These are phyloP conservation scores for Lactarius evosmus DNA, from an alignment of 768 basidiomycete species.

Conservation along the genomic window DNA sequence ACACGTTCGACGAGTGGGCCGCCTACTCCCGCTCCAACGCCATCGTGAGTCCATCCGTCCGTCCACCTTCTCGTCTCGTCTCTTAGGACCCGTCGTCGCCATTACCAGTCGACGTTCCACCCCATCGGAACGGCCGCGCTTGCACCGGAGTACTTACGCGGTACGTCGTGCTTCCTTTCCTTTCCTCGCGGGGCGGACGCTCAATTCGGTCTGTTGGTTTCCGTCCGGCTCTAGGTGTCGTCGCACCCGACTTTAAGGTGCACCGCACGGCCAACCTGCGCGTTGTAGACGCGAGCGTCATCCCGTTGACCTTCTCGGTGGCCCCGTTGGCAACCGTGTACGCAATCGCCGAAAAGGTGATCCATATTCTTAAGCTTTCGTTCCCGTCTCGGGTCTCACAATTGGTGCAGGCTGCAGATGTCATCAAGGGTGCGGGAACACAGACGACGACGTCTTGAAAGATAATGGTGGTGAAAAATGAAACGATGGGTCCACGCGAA, in stretches of 20 bases:
- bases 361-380: not conserved
- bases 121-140: slow-evolving; percentile 40
- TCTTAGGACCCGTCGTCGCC: too few relatives aligned
- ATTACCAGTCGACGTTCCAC: slow-evolving; percentile 24
- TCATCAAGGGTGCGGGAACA: slow-evolving; percentile 13
- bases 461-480: too few relatives aligned
- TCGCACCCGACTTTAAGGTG: slow-evolving; percentile 42
- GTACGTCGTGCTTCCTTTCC: slow-evolving; percentile 27
- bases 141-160: slow-evolving; percentile 37
- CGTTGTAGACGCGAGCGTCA: slow-evolving; percentile 31
- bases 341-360: slow-evolving; percentile 26
- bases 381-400: not conserved
- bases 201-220: not conserved
- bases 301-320: slow-evolving; percentile 25
- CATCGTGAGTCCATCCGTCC: slow-evolving; percentile 6
- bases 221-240: slow-evolving; percentile 40
- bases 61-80: not conserved
- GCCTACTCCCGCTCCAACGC: slow-evolving; percentile 23
- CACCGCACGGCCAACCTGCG: slow-evolving; percentile 45
- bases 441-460: not conserved
- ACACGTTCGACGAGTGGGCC: slow-evolving; percentile 25
- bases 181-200: not conserved
- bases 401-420: slow-evolving; percentile 20
- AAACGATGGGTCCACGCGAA: too few relatives aligned
- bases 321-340: slow-evolving; percentile 26